Percentiles rank a stretch among this genome's conserved stretches.
Conservation (phyloP, 1,284 basidiomycete genomes). For the Gymnopus androsaceus region DNA sequence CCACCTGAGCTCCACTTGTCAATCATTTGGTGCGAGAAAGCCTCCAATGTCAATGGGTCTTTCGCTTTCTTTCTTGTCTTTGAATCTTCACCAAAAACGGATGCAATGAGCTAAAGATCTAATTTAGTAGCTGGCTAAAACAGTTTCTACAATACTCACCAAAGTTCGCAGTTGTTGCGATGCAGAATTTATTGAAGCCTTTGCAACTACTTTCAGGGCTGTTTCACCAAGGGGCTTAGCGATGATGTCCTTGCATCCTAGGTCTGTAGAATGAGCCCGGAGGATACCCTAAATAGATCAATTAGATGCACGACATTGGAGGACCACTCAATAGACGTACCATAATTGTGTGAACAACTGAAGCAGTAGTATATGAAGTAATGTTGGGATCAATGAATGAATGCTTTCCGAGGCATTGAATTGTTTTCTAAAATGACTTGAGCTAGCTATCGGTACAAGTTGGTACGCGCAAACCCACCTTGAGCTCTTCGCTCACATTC, state of each 20-base stretch:
- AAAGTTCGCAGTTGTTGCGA: background rate
- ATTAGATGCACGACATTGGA: too few relatives aligned
- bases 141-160: too few relatives aligned
- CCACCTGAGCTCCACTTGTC: background rate
- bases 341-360: too few relatives aligned
- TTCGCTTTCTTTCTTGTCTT: background rate
- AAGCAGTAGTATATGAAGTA: background rate
- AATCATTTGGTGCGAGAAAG: background rate
- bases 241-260: too few relatives aligned
- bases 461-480: background rate
- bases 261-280: too few relatives aligned
- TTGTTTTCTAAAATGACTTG: background rate
- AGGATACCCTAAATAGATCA: too few relatives aligned
- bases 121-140: too few relatives aligned
- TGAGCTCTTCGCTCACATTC: background rate
- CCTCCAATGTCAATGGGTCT: background rate
- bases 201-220: background rate
- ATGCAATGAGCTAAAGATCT: background rate
- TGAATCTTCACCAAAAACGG: background rate
- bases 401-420: background rate
- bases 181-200: background rate
- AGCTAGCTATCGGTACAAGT: too few relatives aligned
- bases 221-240: background rate
- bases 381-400: background rate
- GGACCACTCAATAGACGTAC: too few relatives aligned